Conservation (phyloP, 139 green algal genomes). For the Prasinococcaceae sp. region DNA sequence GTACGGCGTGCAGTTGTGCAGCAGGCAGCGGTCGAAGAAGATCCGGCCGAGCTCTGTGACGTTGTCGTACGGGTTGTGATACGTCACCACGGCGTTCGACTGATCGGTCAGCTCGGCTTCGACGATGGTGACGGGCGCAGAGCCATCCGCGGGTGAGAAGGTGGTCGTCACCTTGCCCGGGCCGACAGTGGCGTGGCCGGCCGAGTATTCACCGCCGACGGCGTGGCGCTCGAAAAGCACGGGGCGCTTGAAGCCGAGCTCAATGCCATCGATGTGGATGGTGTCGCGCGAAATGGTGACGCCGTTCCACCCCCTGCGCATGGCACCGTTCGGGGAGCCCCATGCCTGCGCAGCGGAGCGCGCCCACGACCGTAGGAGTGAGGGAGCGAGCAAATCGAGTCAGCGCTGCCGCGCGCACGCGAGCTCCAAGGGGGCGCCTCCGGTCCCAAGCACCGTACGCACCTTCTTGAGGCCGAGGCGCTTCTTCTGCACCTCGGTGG, state of each 20-base stretch:
- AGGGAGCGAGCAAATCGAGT: too few relatives aligned
- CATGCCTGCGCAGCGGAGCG: too few relatives aligned
- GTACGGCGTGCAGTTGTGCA: constrained; percentile 12
- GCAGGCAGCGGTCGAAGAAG: constrained; percentile 23
- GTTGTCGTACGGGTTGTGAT: constrained; percentile 24
- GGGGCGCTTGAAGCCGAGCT: constrained; percentile 20
- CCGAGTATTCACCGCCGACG: constrained; percentile 20
- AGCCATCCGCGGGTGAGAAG: constrained; percentile 14
- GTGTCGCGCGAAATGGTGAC: constrained; percentile 23
- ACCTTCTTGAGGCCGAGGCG: constrained; percentile 20
- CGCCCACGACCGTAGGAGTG: neutral
- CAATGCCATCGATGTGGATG: constrained; percentile 23
- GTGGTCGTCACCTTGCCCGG: constrained; percentile 14
- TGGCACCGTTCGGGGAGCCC: constrained; percentile 20
- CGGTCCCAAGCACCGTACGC: neutral
- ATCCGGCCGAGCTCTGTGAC: constrained; percentile 14
- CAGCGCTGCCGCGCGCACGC: too few relatives aligned
- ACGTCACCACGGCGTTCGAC: constrained; percentile 12
- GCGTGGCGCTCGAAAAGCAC: constrained; percentile 25
- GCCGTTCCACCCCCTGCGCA: constrained; percentile 24
- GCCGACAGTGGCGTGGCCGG: constrained; percentile 17
- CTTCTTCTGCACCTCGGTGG: constrained; percentile 20
- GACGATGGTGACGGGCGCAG: constrained; percentile 1
- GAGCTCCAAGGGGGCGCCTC: too few relatives aligned
- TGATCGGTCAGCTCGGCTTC: constrained; percentile 16